A percentile compares a stretch with the other conserved stretches of the same genome.
These are phyloP conservation scores for Knoxdaviesia capensis DNA, from an alignment of 2,329 filamentous ascomycete genomes.

Conservation along the genomic window DNA sequence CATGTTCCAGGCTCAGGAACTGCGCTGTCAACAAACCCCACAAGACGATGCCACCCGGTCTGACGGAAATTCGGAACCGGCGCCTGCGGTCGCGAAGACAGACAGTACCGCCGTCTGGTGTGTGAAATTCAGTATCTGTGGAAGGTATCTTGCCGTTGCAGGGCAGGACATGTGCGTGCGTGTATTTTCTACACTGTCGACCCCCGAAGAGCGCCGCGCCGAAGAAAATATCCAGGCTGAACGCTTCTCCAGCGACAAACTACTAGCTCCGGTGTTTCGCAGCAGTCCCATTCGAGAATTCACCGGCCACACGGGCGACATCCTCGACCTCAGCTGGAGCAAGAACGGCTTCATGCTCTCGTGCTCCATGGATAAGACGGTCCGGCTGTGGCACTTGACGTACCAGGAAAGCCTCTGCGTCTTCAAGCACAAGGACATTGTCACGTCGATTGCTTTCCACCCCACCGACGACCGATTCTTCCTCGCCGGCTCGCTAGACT, in stretches of 20 bases:
- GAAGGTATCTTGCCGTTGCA: slow-evolving; percentile 76
- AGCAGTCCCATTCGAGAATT: slow-evolving; percentile 64
- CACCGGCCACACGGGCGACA: slow-evolving; percentile 61
- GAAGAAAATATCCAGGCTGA: slow-evolving; percentile 42
- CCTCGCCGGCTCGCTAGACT: slow-evolving; percentile 78
- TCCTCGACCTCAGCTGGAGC: slow-evolving; percentile 90
- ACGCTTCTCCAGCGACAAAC: slow-evolving; percentile 33
- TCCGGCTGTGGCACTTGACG: slow-evolving; percentile 81
- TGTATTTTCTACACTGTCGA: slow-evolving; percentile 76
- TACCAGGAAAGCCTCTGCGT: slow-evolving; percentile 73
- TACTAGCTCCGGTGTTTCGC: slow-evolving; percentile 82
- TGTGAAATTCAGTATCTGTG: slow-evolving; percentile 80
- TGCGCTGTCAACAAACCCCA: slow-evolving; percentile 37
- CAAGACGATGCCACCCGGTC: slow-evolving; percentile 9
- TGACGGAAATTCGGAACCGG: slow-evolving; percentile 13
- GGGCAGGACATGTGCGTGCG: slow-evolving; percentile 74
- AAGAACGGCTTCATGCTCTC: slow-evolving; percentile 97
- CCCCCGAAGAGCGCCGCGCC: slow-evolving; percentile 56
- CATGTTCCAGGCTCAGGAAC: slow-evolving; percentile 79
- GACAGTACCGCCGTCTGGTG: slow-evolving; percentile 61
- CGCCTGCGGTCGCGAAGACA: slow-evolving; percentile 10
- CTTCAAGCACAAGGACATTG: slow-evolving; percentile 88
- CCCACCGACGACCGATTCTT: slow-evolving; percentile 93
- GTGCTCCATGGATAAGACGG: slow-evolving; percentile 95
- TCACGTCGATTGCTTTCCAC: slow-evolving; percentile 88